Conservation (phyloP, 1,284 basidiomycete genomes). For the Trichosporon ovoides region DNA sequence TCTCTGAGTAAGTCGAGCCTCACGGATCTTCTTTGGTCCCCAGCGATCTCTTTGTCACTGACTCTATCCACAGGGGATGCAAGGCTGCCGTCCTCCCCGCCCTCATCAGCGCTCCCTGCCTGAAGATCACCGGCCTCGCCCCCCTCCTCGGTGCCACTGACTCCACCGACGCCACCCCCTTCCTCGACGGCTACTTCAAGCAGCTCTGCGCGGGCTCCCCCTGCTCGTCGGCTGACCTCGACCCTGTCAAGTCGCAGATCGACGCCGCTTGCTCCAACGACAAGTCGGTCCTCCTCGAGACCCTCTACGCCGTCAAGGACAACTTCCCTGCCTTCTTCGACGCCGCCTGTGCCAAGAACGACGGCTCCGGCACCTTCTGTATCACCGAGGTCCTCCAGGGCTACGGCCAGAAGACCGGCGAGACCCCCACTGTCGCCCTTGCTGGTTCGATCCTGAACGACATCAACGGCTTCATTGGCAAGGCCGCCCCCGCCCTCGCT, state of each 20-base stretch:
- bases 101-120: constrained; percentile 19
- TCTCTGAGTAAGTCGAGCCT: neutral
- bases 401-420: constrained; percentile 35
- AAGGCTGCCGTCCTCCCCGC: neutral
- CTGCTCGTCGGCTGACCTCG: constrained; percentile 37
- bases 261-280: neutral
- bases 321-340: constrained; percentile 35
- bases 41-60: neutral
- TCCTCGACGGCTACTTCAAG: constrained; percentile 35
- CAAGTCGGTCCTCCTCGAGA: constrained; percentile 3
- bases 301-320: constrained; percentile 20
- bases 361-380: constrained; percentile 36
- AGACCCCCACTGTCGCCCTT: constrained; percentile 24
- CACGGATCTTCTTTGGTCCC: neutral
- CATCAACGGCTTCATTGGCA: constrained; percentile 11
- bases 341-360: constrained; percentile 38
- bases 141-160: constrained; percentile 25
- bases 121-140: constrained; percentile 32
- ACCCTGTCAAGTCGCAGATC: constrained; percentile 20
- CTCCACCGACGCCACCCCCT: constrained; percentile 26
- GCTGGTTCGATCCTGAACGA: constrained; percentile 28
- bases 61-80: neutral
- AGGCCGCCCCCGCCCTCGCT: constrained; percentile 18
- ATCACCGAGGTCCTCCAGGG: constrained; percentile 25
- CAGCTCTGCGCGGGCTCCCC: constrained; percentile 32